Evolutionary conservation across 306 rosid species (phyloP).

Genomic region (Quercus alba): DNA sequence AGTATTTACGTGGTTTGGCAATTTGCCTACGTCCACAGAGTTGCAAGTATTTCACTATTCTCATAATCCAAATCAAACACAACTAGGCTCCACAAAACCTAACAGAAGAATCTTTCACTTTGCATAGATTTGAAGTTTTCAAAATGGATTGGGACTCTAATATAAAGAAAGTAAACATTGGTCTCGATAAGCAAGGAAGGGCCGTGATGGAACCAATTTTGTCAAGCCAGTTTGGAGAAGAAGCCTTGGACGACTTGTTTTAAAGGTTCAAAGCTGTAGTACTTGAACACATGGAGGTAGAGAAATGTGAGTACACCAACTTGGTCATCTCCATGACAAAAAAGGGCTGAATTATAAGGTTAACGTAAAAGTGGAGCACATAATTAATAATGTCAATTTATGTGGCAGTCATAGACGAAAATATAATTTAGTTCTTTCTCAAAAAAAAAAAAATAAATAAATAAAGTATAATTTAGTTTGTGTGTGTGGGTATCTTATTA

Average conservation of each 20-base stretch:
- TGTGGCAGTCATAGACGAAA: no score
- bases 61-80: no score
- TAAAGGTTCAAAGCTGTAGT: not conserved
- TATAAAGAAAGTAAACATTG: not conserved
- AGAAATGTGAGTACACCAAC: slow-evolving; percentile 8
- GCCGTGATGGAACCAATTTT: slow-evolving; percentile 24
- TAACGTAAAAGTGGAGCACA: no score
- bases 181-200: not conserved
- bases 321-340: slow-evolving; percentile 1
- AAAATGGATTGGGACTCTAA: slow-evolving; percentile 6
- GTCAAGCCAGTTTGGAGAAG: slow-evolving; percentile 17
- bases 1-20: no score
- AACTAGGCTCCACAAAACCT: no score
- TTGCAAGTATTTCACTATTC: no score
- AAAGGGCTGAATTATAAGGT: not conserved
- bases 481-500: no score
- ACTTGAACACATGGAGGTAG: slow-evolving; percentile 1
- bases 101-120: slow-evolving; percentile 21
- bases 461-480: no score
- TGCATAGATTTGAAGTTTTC: slow-evolving; percentile 4
- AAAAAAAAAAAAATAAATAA: no score
- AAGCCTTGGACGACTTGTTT: slow-evolving; percentile 22
- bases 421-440: no score
- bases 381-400: no score
- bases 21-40: no score